Conservation (phyloP, 257 asterid genomes). For the Penstemon eatonii region DNA sequence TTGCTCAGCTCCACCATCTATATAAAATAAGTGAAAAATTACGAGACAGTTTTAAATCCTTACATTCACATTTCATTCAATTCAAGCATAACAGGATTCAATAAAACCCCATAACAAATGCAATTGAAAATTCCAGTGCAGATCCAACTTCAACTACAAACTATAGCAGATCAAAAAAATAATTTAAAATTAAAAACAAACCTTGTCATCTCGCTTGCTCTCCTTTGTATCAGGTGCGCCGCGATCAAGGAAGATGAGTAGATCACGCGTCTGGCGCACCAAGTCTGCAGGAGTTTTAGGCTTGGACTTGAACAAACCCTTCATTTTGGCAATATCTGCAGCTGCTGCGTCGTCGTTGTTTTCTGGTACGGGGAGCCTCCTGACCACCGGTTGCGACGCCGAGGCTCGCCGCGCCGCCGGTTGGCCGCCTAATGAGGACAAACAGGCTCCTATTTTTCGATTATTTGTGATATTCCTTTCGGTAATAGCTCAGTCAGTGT, state of each 20-base stretch:
- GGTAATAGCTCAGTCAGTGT: too few relatives aligned
- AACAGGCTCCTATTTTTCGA: slow-evolving; percentile 72
- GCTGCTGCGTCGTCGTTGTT: slow-evolving; percentile 21
- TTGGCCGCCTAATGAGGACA: slow-evolving; percentile 44
- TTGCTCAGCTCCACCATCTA: slow-evolving; percentile 78
- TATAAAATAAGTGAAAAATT: background rate
- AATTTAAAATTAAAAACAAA: background rate
- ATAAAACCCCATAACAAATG: too few relatives aligned
- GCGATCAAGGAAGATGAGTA: slow-evolving; percentile 60
- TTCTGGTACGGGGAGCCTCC: slow-evolving; percentile 46
- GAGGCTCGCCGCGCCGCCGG: slow-evolving; percentile 46
- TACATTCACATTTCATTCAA: background rate
- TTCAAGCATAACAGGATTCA: background rate
- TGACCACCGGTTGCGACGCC: slow-evolving; percentile 42
- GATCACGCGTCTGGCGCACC: slow-evolving; percentile 88
- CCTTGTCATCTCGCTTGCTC: slow-evolving; percentile 89
- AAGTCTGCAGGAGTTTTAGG: slow-evolving; percentile 84
- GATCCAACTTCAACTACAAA: too few relatives aligned
- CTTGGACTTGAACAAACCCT: slow-evolving; percentile 75
- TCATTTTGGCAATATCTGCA: slow-evolving; percentile 53
- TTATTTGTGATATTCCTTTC: background rate
- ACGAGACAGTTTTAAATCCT: background rate
- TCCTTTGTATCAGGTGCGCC: slow-evolving; percentile 58
- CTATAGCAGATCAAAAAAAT: too few relatives aligned
- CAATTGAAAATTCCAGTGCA: too few relatives aligned